phyloP scores from a whole-genome alignment of 768 basidiomycete species.

The Hericium rajendrae region DNA sequence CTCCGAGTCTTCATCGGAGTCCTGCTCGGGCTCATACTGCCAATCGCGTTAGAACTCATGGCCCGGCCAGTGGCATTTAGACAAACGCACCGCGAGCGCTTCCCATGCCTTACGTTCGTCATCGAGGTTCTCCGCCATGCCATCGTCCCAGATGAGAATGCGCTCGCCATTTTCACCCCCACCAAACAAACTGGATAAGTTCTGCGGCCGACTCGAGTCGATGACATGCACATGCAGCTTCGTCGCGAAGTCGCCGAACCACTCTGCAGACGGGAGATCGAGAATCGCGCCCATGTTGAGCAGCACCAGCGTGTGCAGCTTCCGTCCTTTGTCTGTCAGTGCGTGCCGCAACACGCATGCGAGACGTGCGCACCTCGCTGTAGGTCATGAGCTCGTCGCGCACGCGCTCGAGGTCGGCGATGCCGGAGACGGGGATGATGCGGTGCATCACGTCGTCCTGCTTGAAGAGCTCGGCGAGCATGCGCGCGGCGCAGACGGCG shows the following conservation, averaged over 20 bases:
- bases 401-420: constrained; percentile 60
- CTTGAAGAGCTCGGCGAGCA: constrained; percentile 81
- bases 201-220: constrained; percentile 87
- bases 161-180: constrained; percentile 56
- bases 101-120: constrained; percentile 80
- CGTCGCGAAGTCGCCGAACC: constrained; percentile 66
- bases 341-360: not conserved
- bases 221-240: constrained; percentile 80
- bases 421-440: constrained; percentile 82
- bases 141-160: constrained; percentile 91
- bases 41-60: not conserved
- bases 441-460: constrained; percentile 92
- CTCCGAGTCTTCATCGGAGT: constrained; percentile 52
- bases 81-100: constrained; percentile 54
- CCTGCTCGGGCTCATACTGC: constrained; percentile 72
- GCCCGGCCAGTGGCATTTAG: not conserved
- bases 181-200: constrained; percentile 78
- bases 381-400: constrained; percentile 57
- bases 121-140: constrained; percentile 57
- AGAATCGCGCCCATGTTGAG: constrained; percentile 87
- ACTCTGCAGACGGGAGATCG: constrained; percentile 63
- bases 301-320: constrained; percentile 86
- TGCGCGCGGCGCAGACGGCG: constrained; percentile 81
- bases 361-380: constrained; percentile 43
- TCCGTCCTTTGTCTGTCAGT: constrained; percentile 1